phyloP scores from a whole-genome alignment of 208 protist species.

The Wallacemonas sp. region DNA sequence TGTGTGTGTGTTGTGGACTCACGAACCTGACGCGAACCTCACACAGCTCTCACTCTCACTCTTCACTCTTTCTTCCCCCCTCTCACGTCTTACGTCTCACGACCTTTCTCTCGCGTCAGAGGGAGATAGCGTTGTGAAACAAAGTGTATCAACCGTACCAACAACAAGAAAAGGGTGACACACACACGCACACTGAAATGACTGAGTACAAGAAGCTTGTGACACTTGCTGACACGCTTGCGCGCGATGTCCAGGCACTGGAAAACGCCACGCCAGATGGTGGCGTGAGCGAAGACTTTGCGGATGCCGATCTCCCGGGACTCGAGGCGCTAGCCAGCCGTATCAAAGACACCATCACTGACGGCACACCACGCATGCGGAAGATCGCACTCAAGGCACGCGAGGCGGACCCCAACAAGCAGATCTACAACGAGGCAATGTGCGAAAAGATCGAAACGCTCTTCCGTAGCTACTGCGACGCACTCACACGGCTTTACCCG shows the following conservation, averaged over 20 bases:
- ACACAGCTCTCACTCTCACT: too few relatives aligned
- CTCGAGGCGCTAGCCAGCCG: conserved; percentile 16
- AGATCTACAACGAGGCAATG: conserved; percentile 92
- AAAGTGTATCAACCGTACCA: too few relatives aligned
- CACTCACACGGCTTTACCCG: conserved; percentile 19
- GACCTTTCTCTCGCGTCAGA: too few relatives aligned
- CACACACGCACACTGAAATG: too few relatives aligned
- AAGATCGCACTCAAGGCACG: conserved; percentile 72
- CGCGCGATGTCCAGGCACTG: conserved; percentile 22
- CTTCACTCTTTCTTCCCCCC: too few relatives aligned
- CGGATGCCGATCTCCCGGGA: background rate
- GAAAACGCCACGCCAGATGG: background rate
- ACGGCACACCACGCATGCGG: conserved; percentile 43
- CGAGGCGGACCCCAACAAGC: conserved; percentile 77
- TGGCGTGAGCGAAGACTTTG: background rate
- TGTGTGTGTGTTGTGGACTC: too few relatives aligned
- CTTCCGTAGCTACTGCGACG: conserved; percentile 41
- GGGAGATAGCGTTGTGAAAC: too few relatives aligned
- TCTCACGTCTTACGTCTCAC: too few relatives aligned
- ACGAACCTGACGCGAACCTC: too few relatives aligned
- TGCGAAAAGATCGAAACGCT: conserved; percentile 80
- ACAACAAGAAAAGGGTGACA: too few relatives aligned
- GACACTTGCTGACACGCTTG: conserved; percentile 33
- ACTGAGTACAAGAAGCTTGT: conserved; percentile 77
- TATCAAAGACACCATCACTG: conserved; percentile 27